phyloP scores from a whole-genome alignment of 2,329 filamentous ascomycete species.

The Aureobasidium uvarum region DNA sequence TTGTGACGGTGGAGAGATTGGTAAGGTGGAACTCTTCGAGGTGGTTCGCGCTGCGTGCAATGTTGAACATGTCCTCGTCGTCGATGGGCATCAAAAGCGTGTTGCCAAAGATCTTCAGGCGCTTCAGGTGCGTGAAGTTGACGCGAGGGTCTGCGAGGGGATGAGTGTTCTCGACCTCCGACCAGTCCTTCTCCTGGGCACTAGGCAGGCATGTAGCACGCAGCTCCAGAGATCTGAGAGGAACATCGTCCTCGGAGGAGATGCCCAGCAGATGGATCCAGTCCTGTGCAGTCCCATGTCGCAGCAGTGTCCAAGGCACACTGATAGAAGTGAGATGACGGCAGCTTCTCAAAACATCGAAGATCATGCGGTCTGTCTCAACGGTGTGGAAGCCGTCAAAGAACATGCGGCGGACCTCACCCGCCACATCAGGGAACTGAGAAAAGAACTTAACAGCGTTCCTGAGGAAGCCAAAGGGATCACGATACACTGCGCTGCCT shows the following conservation, averaged over 20 bases:
- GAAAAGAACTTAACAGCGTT: constrained; percentile 49
- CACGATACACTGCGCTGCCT: constrained; percentile 52
- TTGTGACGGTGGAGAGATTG: constrained; percentile 53
- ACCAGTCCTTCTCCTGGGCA: constrained; percentile 45
- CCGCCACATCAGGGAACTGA: constrained; percentile 47
- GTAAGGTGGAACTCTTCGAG: constrained; percentile 56
- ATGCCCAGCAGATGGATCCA: constrained; percentile 51
- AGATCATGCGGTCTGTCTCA: constrained; percentile 52
- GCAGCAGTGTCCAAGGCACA: constrained; percentile 54
- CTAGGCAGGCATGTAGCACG: constrained; percentile 51
- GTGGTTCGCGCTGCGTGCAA: constrained; percentile 52
- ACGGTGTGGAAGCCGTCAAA: constrained; percentile 56
- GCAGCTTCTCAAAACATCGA: constrained; percentile 50
- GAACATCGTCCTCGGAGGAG: constrained; percentile 40
- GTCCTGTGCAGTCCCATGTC: constrained; percentile 49
- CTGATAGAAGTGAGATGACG: constrained; percentile 49
- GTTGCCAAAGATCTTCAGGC: constrained; percentile 56
- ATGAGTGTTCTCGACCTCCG: constrained; percentile 43
- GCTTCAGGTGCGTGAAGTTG: constrained; percentile 51
- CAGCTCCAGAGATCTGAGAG: constrained; percentile 53
- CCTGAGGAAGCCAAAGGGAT: constrained; percentile 52
- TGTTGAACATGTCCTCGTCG: constrained; percentile 51
- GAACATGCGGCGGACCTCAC: constrained; percentile 54
- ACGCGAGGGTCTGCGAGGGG: constrained; percentile 46
- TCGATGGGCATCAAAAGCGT: constrained; percentile 53